Base-by-base conservation (phyloP, 495 filamentous ascomycete species). In the Aspergillus ellipticus region DNA sequence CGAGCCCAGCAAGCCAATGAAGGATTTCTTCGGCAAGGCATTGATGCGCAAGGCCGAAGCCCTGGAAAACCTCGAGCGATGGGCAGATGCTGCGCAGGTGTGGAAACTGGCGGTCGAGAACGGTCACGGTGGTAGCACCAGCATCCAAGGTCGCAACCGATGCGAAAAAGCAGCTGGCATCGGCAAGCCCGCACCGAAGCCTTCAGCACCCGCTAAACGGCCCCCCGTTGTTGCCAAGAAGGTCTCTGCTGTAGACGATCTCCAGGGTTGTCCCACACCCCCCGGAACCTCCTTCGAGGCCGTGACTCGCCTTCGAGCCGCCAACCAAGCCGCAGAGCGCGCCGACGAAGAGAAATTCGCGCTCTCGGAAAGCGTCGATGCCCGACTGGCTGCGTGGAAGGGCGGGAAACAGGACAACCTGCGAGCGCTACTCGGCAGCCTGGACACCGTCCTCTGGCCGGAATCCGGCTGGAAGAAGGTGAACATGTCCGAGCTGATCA, bases 401-500 rank as follows among this genome's bases (percentile, higher is more conserved):
- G 83, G 83, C 42, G 90, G 91, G 4, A 96, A 96, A 73, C 83
- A 91, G 56, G 92, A 96, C 53, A 98, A 98, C 71, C 67, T 98
- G 45, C 82, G 94, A 11, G 95, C 94, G 3, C 70, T 98, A 45
- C 70, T 98, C 46, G 85, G 85, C n/a, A 96, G 90, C 61, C 66
- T 98, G 56, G 94, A 97, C 64, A 82, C 77, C 20, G 90, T 98
- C 42, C 78, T 98, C 39, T 98, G 94, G 94, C 84, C 89, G 51
- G 87, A 87, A 31, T 85, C 89, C 51, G 92, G 90, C 28, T 98
- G 94, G 95, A 96, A 94, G 79, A 96, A 96, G 79, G 85, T 97
- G 16, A 89, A 89, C 22, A 86, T 98, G 85, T 84, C 89, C 48
- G 93, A 98, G 69, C 66, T 98, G 60, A 85, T 98, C 35, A 75